Base-by-base conservation (phyloP, 2,329 filamentous ascomycete species). In the Aureobasidium sp. region DNA sequence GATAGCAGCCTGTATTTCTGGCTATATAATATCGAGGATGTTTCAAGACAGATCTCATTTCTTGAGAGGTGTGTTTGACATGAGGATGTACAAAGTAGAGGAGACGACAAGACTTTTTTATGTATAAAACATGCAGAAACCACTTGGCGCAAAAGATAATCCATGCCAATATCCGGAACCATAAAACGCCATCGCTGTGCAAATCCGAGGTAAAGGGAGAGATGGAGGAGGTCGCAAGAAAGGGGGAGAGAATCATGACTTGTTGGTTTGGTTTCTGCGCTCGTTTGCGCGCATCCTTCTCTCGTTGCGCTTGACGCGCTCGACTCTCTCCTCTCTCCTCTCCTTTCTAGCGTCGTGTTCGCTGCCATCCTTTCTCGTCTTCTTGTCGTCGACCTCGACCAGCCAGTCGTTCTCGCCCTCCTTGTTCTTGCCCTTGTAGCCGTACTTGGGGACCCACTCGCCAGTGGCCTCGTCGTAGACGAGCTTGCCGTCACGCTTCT, bases 361-460 rank as follows among this genome's bases (percentile, higher is more conserved):
- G 75, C 88, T 84, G 65, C 76, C 68, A 55, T 77, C 76, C 71
- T 81, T 78, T 69, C 63, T 70, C 70, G 87, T 84, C 68, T 77
- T 77, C 73, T 80, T 79, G 67, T 88, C 84, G 72, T 96, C 88
- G 60, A 99, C 87, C 83, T 97, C 94, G 63, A 97, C 90, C 68
- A 97, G 79, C 89, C 92, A 96, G 71, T 96, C 87, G 66, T 85
- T 81, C 76, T 95, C 87, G 24, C 84, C 88, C 65, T 87, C 86
- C 81, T 94, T 93, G 76, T 94, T 94, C 74, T 89, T 87, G 65
- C 88, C 92, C 79, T 93, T 89, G 79, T 94, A 96, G 0, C 94
- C 94, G 91, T 93, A 99, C 76, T 92, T 92, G 66, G 90, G 88
- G 72, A 91, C 89, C 91, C 92, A 97, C 74, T 94, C 89, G 67